phyloP scores from a whole-genome alignment of 2,329 filamentous ascomycete genomes.

The Biscogniauxia mediterranea region DNA sequence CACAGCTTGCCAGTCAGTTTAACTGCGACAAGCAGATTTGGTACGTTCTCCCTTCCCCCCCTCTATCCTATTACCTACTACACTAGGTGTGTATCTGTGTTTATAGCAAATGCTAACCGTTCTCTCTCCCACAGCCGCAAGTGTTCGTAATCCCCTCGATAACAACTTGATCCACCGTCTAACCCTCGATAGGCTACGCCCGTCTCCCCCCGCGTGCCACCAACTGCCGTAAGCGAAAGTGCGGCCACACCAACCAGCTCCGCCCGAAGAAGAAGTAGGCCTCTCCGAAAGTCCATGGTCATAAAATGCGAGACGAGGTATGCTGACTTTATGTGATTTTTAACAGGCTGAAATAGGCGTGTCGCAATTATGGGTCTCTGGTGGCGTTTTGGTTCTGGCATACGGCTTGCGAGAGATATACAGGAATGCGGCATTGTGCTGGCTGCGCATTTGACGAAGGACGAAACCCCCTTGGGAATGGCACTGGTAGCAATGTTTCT shows the following conservation, averaged over 20 bases:
- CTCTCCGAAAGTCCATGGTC: background rate
- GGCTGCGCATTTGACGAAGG: background rate
- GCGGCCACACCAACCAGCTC: slow-evolving; percentile 99
- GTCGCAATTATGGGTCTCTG: background rate
- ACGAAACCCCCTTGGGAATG: background rate
- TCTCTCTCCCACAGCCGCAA: slow-evolving; percentile 68
- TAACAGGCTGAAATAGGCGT: background rate
- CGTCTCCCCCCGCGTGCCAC: slow-evolving; percentile 96
- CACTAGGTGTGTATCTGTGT: background rate
- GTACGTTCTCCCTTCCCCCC: background rate
- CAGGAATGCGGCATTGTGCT: background rate
- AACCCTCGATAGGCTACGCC: slow-evolving; percentile 40
- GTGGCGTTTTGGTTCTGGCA: background rate
- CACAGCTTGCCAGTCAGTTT: background rate
- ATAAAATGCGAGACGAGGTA: background rate
- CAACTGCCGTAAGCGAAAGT: slow-evolving; percentile 99
- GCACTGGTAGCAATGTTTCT: background rate
- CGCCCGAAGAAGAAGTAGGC: slow-evolving; percentile 97
- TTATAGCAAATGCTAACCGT: background rate
- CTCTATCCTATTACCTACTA: no score
- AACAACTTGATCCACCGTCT: background rate
- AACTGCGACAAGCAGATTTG: background rate
- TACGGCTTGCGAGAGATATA: background rate
- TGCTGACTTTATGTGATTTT: background rate
- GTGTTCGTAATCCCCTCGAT: slow-evolving; percentile 61